Conservation (phyloP, 1,139 yeast species). For the Entelexis sorbosivorans region DNA sequence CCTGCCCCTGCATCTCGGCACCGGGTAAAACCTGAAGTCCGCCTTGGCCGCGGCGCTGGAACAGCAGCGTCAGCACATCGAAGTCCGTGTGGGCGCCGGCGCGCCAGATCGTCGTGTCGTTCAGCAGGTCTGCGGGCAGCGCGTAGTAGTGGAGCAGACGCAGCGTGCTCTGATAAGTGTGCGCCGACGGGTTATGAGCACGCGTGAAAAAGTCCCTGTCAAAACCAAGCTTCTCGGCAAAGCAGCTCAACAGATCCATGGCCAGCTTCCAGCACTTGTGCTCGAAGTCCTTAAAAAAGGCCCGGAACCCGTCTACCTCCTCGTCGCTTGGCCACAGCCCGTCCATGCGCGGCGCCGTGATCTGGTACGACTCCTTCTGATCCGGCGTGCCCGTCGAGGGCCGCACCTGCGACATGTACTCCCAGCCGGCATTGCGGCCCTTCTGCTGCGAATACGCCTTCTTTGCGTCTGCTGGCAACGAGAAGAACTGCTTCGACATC, state of each 20-base stretch:
- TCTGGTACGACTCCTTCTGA: constrained; percentile 47
- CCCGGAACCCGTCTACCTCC: constrained; percentile 33
- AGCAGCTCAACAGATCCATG: constrained; percentile 30
- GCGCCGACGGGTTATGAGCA: constrained; percentile 39
- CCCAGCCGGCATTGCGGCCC: constrained; percentile 47
- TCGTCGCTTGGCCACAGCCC: constrained; percentile 31
- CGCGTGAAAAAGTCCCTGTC: constrained; percentile 59
- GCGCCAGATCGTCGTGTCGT: constrained; percentile 40
- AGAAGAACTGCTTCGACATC: constrained; percentile 47
- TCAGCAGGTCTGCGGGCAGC: constrained; percentile 41
- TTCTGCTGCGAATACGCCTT: constrained; percentile 44
- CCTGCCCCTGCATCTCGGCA: constrained; percentile 38
- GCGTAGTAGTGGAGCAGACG: constrained; percentile 64
- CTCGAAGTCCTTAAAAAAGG: constrained; percentile 27
- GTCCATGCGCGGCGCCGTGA: constrained; percentile 27
- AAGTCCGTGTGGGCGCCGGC: constrained; percentile 86
- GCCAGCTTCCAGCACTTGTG: constrained; percentile 38
- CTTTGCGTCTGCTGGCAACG: constrained; percentile 37
- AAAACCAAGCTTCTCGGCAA: constrained; percentile 51
- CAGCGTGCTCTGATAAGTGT: constrained; percentile 44
- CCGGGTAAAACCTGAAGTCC: constrained; percentile 49
- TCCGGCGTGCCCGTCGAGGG: constrained; percentile 31
- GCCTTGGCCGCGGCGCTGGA: constrained; percentile 60
- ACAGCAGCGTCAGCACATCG: constrained; percentile 58
- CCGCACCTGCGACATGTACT: constrained; percentile 38